These are phyloP conservation scores for Candida qinlingensis DNA, from an alignment of 805 yeast genomes.

Conservation along the genomic window DNA sequence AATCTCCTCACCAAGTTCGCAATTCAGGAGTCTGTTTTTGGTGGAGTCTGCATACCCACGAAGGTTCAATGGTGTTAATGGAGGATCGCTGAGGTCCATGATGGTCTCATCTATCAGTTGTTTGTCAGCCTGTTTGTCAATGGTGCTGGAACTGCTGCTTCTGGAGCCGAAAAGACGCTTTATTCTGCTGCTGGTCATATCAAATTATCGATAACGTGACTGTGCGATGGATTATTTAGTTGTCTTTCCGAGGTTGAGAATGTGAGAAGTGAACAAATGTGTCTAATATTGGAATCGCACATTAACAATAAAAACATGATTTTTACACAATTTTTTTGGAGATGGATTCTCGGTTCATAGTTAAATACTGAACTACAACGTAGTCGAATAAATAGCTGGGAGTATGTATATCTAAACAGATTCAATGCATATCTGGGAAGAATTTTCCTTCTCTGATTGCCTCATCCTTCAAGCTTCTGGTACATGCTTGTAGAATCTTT, in stretches of 20 bases:
- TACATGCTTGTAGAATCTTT: slow-evolving; percentile 65
- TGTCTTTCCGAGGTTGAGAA: no score
- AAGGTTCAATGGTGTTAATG: slow-evolving; percentile 51
- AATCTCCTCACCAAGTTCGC: slow-evolving; percentile 67
- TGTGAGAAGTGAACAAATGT: no score
- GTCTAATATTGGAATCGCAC: no score
- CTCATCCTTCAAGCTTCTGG: slow-evolving; percentile 56
- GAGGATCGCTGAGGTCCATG: slow-evolving; percentile 22
- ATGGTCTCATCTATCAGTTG: background rate
- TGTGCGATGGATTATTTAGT: no score
- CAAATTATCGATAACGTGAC: background rate
- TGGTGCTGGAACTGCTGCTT: background rate
- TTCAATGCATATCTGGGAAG: slow-evolving; percentile 11
- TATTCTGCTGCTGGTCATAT: background rate
- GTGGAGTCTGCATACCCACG: slow-evolving; percentile 59
- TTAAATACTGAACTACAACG: no score
- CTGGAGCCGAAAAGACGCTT: slow-evolving; percentile 1
- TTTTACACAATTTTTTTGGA: no score
- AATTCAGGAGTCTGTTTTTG: slow-evolving; percentile 49
- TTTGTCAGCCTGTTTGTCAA: background rate
- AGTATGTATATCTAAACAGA: background rate
- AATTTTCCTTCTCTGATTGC: slow-evolving; percentile 25
- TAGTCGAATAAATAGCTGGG: no score
- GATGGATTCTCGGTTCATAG: no score
- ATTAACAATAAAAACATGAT: no score